Conservation (phyloP, 805 yeast genomes). For the Schwanniomyces yamadae region DNA sequence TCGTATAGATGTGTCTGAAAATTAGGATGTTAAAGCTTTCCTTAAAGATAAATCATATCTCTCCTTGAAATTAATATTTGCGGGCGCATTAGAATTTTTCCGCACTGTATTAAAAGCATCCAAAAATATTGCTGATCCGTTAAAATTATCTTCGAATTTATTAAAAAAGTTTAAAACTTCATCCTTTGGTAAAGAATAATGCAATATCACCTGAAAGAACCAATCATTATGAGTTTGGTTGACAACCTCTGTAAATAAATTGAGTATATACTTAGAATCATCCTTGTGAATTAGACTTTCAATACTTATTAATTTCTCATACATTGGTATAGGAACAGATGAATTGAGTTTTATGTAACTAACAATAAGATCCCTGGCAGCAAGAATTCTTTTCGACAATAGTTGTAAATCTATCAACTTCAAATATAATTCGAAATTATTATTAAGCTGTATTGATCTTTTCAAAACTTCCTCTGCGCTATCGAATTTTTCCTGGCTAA, state of each 20-base stretch:
- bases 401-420: constrained; percentile 47
- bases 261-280: constrained; percentile 24
- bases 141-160: constrained; percentile 16
- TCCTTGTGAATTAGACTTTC: constrained; percentile 32
- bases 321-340: constrained; percentile 32
- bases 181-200: constrained; percentile 20
- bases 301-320: constrained; percentile 42
- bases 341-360: constrained; percentile 23
- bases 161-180: constrained; percentile 21
- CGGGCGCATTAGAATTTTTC: no score
- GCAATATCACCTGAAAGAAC: constrained; percentile 33
- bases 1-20: constrained; percentile 7
- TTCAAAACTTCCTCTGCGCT: constrained; percentile 40
- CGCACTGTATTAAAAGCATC: background rate
- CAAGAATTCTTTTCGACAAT: constrained; percentile 29
- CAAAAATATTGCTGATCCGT: constrained; percentile 5
- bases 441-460: constrained; percentile 29
- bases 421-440: constrained; percentile 30
- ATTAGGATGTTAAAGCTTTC: background rate
- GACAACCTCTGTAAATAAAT: constrained; percentile 30
- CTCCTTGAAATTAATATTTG: background rate
- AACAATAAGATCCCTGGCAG: constrained; percentile 37
- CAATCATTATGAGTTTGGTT: constrained; percentile 30
- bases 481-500: constrained; percentile 23
- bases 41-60: background rate